Conservation (phyloP, 805 yeast species). For the Candida vaughaniae region DNA sequence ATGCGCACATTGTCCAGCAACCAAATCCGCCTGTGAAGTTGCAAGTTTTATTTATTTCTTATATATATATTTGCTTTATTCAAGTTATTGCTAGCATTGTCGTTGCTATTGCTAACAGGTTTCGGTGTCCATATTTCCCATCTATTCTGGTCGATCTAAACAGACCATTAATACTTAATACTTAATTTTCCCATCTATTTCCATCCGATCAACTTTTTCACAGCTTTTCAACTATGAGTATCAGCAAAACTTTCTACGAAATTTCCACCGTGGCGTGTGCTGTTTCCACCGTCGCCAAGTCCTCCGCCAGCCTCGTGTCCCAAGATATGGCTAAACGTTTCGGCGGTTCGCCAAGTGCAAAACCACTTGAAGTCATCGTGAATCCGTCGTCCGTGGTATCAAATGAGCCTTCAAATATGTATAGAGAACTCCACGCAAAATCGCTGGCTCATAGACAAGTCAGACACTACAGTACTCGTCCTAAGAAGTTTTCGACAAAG, state of each 20-base stretch:
- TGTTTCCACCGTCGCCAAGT: slow-evolving; percentile 1
- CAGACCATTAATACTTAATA: too few relatives aligned
- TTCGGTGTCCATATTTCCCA: too few relatives aligned
- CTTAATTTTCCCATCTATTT: too few relatives aligned
- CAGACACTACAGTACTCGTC: slow-evolving; percentile 6
- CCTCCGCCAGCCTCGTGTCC: neutral
- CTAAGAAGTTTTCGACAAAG: slow-evolving; percentile 16
- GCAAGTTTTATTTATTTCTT: neutral
- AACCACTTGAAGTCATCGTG: slow-evolving; percentile 4
- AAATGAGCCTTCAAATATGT: slow-evolving; percentile 1
- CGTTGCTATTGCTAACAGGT: neutral
- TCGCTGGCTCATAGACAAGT: slow-evolving; percentile 3
- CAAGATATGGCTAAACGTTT: neutral
- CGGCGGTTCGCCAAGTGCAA: neutral
- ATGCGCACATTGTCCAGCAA: slow-evolving; percentile 1
- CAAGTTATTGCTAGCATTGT: neutral
- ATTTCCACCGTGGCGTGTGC: slow-evolving; percentile 4
- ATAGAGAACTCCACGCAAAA: slow-evolving; percentile 5
- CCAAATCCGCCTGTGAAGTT: slow-evolving; percentile 1
- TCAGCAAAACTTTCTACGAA: slow-evolving; percentile 5
- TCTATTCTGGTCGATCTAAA: too few relatives aligned
- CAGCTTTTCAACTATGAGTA: neutral
- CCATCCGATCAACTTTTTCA: neutral
- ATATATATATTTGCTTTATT: too few relatives aligned
- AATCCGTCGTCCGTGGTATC: slow-evolving; percentile 2